Evolutionary conservation across 169 alveolate genomes (phyloP).

Genomic region (Cryptosporidium sp.): DNA sequence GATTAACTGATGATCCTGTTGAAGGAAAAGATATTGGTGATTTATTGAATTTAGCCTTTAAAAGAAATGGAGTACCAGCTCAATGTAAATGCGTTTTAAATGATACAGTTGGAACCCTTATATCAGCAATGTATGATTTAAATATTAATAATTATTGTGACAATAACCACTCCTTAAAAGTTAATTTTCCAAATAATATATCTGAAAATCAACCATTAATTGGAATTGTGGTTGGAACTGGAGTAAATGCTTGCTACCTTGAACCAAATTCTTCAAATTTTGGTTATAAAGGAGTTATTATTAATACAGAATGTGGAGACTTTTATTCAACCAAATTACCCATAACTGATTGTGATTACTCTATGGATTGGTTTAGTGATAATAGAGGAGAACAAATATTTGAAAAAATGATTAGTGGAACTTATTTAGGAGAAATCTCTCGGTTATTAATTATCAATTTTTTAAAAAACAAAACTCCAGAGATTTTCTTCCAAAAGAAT

Average conservation of each 20-base stretch:
- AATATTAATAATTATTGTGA: neutral
- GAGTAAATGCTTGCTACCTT: slow-evolving; percentile 88
- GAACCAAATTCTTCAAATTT: slow-evolving; percentile 86
- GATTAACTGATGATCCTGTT: slow-evolving; percentile 89
- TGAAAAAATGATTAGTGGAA: slow-evolving; percentile 91
- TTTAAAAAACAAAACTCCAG: slow-evolving; percentile 85
- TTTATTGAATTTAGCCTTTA: slow-evolving; percentile 87
- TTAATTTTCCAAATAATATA: neutral
- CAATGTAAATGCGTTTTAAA: slow-evolving; percentile 84
- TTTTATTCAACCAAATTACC: slow-evolving; percentile 87
- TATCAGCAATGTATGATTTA: slow-evolving; percentile 81
- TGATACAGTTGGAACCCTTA: slow-evolving; percentile 91
- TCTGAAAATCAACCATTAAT: slow-evolving; percentile 59
- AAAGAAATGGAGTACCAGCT: slow-evolving; percentile 84
- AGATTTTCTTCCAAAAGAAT: slow-evolving; percentile 9
- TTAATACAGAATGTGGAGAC: slow-evolving; percentile 91
- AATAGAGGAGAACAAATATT: slow-evolving; percentile 87
- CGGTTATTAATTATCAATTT: slow-evolving; percentile 83
- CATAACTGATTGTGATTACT: slow-evolving; percentile 85
- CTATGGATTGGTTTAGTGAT: slow-evolving; percentile 85
- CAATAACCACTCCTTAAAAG: neutral
- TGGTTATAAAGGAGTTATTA: slow-evolving; percentile 87
- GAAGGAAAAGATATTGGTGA: slow-evolving; percentile 91
- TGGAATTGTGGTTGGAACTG: slow-evolving; percentile 91
- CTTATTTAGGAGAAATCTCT: slow-evolving; percentile 90